Evolutionary conservation across 805 yeast genomes (phyloP), one percentile per base, ranked within the genome.

Genomic region (Ogataea haglerorum): DNA sequence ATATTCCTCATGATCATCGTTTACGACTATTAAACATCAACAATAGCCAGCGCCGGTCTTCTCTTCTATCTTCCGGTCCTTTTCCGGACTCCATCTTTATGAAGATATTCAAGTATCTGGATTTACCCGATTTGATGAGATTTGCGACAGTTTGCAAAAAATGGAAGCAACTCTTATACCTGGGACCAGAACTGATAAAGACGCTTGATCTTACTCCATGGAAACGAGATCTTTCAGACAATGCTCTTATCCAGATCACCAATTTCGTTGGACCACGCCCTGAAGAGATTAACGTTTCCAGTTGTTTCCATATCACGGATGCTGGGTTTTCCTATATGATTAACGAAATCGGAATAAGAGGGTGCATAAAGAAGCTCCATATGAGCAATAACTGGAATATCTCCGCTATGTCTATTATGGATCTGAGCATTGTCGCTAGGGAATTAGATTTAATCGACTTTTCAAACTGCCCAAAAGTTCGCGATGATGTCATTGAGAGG

Each of bases 371-470:
- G 38, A 61, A 63, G 8, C 63, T 85, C 36, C 72, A 69, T 45
- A 81, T 84, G 88, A 70, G 68, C 46, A 77, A 85, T 12, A 81
- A 76, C 34, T 84, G 91, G 91, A 86, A 82, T 50, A 78, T 85
- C 7, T 75, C 82, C 44, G 86, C 88, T 2, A 80, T 82, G 86
- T 85, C 90, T 2, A 81, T 84, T 22, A 82, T 84, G 88, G 91
- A 85, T 57, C 60, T 84, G 30, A 74, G 87, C 1, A 79, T 75
- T 2, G 78, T 82, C 23, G 89, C 89, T 7, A 65, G 69, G 24
- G 61, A 71, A 46, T 61, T 85, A 27, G 76, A 70, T 40, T 79
- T 75, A 38, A 65, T 85, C 15, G 88, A 84, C 57, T 64, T 85
- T 30, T 73, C 85, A 8, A 83, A 85, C 58, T 85, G 91, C 51